Conservation (phyloP, 2,329 filamentous ascomycete species). For the Sphaerulina musiva region DNA sequence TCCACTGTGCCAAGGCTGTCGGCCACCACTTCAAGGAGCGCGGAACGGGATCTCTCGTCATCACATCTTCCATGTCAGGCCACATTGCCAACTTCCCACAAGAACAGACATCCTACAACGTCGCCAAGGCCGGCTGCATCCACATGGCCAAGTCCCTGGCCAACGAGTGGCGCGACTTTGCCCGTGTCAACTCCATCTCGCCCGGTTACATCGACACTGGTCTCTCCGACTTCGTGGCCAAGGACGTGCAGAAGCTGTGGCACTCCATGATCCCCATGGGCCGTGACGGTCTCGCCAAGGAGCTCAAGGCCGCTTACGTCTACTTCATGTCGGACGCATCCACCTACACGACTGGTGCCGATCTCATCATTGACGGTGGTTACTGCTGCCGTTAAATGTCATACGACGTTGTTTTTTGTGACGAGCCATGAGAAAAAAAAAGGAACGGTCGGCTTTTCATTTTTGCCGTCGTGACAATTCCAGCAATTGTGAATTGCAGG, state of each 20-base stretch:
- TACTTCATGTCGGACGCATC: constrained; percentile 49
- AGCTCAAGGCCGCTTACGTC: constrained; percentile 56
- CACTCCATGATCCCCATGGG: constrained; percentile 55
- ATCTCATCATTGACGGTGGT: constrained; percentile 47
- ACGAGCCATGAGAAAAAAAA: constrained; percentile 6
- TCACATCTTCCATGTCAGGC: constrained; percentile 70
- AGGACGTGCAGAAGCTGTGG: constrained; percentile 54
- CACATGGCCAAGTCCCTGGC: constrained; percentile 53
- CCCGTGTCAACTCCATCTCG: constrained; percentile 61
- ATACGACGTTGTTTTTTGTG: neutral
- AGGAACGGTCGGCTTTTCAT: no score
- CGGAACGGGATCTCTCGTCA: constrained; percentile 58
- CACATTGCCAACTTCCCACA: constrained; percentile 78
- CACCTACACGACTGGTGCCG: constrained; percentile 47
- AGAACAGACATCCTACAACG: constrained; percentile 60
- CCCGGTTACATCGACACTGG: constrained; percentile 65
- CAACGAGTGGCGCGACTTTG: constrained; percentile 65
- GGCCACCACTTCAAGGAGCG: constrained; percentile 68
- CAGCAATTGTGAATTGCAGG: no score
- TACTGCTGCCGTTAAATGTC: constrained; percentile 36
- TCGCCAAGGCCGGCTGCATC: constrained; percentile 61
- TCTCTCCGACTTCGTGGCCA: constrained; percentile 57
- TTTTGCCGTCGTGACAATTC: no score
- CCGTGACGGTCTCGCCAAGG: constrained; percentile 57
- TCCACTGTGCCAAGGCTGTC: constrained; percentile 83